Base-by-base conservation (phyloP, 306 rosid species). In the Glycyrrhiza uralensis region DNA sequence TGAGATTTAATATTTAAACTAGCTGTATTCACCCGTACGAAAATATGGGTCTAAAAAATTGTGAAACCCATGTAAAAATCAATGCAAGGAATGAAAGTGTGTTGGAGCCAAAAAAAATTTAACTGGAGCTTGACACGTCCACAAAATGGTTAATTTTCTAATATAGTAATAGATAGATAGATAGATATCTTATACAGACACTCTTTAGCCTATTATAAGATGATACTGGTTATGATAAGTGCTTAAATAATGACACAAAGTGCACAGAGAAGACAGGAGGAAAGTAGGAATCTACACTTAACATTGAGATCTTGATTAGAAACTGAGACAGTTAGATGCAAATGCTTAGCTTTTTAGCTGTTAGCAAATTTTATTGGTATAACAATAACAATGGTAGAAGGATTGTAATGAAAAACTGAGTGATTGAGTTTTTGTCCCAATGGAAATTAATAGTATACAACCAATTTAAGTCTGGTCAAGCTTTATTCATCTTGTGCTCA, bases 1-100 rank as follows among this genome's bases (percentile, higher is more conserved):
- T 79, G 60, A 28, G 74, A 45, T 74, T 74, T 46, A 68, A 7
- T 61, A 23, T 51, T 60, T 19, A n/a, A n/a, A n/a, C n/a, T n/a
- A n/a, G n/a, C n/a, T n/a, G n/a, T n/a, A n/a, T n/a, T n/a, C n/a
- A n/a, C n/a, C n/a, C n/a, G n/a, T n/a, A n/a, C n/a, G n/a, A n/a
- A n/a, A n/a, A n/a, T n/a, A n/a, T n/a, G n/a, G n/a, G n/a, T n/a
- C n/a, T n/a, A n/a, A n/a, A n/a, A n/a, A n/a, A n/a, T n/a, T n/a
- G n/a, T n/a, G n/a, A n/a, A n/a, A n/a, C n/a, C n/a, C n/a, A n/a
- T n/a, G n/a, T n/a, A n/a, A n/a, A n/a, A n/a, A n/a, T n/a, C n/a
- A n/a, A n/a, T n/a, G n/a, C n/a, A n/a, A n/a, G n/a, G n/a, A n/a
- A n/a, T n/a, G n/a, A n/a, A n/a, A n/a, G n/a, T n/a, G n/a, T n/a